Conservation (phyloP, 345 rosid genomes). For the Streptanthus diversifolius region DNA sequence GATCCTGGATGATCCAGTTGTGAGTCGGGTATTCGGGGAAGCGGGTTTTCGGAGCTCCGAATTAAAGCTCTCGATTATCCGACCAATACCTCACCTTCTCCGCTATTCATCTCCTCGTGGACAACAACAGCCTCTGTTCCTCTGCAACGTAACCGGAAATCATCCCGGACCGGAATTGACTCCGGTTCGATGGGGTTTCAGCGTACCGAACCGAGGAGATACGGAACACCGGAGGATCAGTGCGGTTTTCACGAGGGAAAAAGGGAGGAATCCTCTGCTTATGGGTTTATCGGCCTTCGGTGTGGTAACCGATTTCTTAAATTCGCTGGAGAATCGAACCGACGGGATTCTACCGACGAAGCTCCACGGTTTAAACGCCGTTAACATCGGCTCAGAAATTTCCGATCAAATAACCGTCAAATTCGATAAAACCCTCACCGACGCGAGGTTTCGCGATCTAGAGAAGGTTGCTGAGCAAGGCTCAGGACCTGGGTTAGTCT, state of each 20-base stretch:
- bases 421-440: slow-evolving; percentile 32
- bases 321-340: slow-evolving; percentile 36
- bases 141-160: slow-evolving; percentile 44
- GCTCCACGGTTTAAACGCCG: slow-evolving; percentile 41
- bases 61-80: slow-evolving; percentile 71
- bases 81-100: slow-evolving; percentile 67
- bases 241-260: slow-evolving; percentile 46
- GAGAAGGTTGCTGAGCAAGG: slow-evolving; percentile 40
- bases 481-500: slow-evolving; percentile 46
- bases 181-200: slow-evolving; percentile 43
- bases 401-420: slow-evolving; percentile 31
- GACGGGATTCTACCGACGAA: slow-evolving; percentile 36
- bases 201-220: slow-evolving; percentile 44
- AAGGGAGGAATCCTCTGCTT: slow-evolving; percentile 69
- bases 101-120: slow-evolving; percentile 47
- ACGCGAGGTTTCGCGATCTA: slow-evolving; percentile 47
- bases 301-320: slow-evolving; percentile 47
- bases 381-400: slow-evolving; percentile 44
- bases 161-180: slow-evolving; percentile 17
- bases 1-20: slow-evolving; percentile 88
- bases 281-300: slow-evolving; percentile 56
- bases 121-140: slow-evolving; percentile 49
- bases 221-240: slow-evolving; percentile 54
- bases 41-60: slow-evolving; percentile 89
- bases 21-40: slow-evolving; percentile 84